These are phyloP conservation scores for Patellifolia procumbens DNA, from an alignment of 179 eudicot species.

Conservation along the genomic window DNA sequence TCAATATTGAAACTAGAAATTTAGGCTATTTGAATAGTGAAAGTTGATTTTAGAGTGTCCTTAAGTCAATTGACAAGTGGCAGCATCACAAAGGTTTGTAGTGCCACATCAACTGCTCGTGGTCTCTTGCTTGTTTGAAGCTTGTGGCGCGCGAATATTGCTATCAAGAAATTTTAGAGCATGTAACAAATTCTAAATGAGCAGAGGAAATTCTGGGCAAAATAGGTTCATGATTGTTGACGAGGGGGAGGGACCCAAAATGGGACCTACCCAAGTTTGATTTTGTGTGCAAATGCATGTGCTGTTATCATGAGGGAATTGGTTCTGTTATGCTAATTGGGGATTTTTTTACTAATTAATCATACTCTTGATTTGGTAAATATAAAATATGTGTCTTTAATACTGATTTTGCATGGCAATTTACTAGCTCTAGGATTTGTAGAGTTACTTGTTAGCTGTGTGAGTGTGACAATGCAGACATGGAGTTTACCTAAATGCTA, in stretches of 20 bases:
- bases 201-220: constrained; percentile 10
- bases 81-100: background rate
- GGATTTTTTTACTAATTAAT: constrained; percentile 12
- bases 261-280: constrained; percentile 42
- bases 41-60: background rate
- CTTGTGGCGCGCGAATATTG: constrained; percentile 29
- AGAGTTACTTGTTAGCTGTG: background rate
- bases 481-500: too few relatives aligned
- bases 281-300: constrained; percentile 50
- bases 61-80: constrained; percentile 7
- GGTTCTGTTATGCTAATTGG: constrained; percentile 1
- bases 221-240: constrained; percentile 18
- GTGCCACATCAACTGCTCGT: constrained; percentile 16
- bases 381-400: constrained; percentile 1
- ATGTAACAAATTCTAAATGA: constrained; percentile 3
- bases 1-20: background rate
- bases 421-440: background rate
- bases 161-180: constrained; percentile 16
- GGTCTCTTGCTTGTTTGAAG: constrained; percentile 9
- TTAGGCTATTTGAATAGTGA: background rate
- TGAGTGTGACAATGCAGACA: too few relatives aligned
- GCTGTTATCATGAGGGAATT: constrained; percentile 33
- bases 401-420: background rate
- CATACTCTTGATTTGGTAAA: constrained; percentile 22
- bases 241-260: constrained; percentile 23